These are phyloP conservation scores for Ogataea allantospora DNA, from an alignment of 805 yeast genomes.

Conservation along the genomic window DNA sequence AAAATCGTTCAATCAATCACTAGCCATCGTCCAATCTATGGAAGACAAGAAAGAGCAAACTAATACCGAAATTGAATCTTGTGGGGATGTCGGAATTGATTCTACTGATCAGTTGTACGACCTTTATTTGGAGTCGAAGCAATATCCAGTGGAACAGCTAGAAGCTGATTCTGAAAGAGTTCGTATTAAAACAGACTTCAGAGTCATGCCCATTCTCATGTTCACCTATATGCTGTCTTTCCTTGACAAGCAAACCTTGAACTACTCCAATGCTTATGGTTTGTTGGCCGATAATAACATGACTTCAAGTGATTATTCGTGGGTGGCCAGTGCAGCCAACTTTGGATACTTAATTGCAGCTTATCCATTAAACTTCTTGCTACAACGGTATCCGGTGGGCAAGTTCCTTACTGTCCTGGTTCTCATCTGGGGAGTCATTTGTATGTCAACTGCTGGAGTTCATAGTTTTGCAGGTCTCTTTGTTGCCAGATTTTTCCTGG, in stretches of 20 bases:
- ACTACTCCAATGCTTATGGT: constrained; percentile 47
- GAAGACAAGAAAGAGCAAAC: no score
- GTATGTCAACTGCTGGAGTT: constrained; percentile 47
- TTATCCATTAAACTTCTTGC: constrained; percentile 40
- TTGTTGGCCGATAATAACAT: constrained; percentile 36
- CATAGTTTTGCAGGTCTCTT: constrained; percentile 35
- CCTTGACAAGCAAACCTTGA: constrained; percentile 55
- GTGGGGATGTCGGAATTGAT: not conserved
- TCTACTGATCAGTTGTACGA: not conserved
- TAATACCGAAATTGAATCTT: not conserved
- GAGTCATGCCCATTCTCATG: constrained; percentile 48
- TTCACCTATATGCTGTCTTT: constrained; percentile 44
- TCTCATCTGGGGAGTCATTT: constrained; percentile 46
- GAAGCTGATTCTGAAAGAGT: constrained; percentile 5
- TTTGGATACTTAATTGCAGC: constrained; percentile 47
- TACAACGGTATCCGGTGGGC: constrained; percentile 50
- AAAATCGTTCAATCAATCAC: no score
- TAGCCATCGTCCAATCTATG: no score
- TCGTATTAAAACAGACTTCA: constrained; percentile 42
- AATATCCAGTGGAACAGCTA: constrained; percentile 1
- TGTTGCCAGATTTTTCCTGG: constrained; percentile 35
- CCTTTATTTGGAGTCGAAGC: not conserved
- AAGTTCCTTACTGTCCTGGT: constrained; percentile 38
- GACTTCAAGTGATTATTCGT: constrained; percentile 38
- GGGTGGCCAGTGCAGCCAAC: constrained; percentile 38